Evolutionary conservation across 1,139 yeast species (phyloP).

Genomic region (Blastobotrys arbuscula): DNA sequence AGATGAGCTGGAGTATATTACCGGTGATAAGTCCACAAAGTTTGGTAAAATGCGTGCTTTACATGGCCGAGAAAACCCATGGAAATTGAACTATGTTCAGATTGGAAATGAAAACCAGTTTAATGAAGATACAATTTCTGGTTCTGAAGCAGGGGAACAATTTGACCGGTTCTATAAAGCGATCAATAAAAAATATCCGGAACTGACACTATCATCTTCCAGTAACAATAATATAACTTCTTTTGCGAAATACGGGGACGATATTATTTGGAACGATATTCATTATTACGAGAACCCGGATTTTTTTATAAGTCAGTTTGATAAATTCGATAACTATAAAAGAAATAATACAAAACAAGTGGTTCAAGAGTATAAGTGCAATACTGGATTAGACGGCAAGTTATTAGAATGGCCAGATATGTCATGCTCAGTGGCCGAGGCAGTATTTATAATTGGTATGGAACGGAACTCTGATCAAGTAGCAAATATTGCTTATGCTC

Average conservation of each 20-base stretch:
- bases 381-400: not conserved
- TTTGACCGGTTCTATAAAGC: slow-evolving; percentile 7
- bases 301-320: slow-evolving; percentile 2
- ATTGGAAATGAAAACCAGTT: slow-evolving; percentile 11
- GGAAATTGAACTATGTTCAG: slow-evolving; percentile 8
- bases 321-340: slow-evolving; percentile 9
- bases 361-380: slow-evolving; percentile 7
- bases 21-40: slow-evolving; percentile 8
- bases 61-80: slow-evolving; percentile 10
- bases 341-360: slow-evolving; percentile 10
- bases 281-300: slow-evolving; percentile 11
- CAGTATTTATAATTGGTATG: slow-evolving; percentile 12
- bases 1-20: slow-evolving; percentile 9
- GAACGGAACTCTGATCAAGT: slow-evolving; percentile 13
- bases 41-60: slow-evolving; percentile 8
- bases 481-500: not conserved
- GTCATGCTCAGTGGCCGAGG: slow-evolving; percentile 6
- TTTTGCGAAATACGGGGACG: slow-evolving; percentile 5
- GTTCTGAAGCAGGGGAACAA: slow-evolving; percentile 1
- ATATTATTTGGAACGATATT: slow-evolving; percentile 8
- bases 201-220: slow-evolving; percentile 3
- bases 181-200: slow-evolving; percentile 10
- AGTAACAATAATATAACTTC: slow-evolving; percentile 4
- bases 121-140: not conserved
- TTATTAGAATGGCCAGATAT: slow-evolving; percentile 3